Evolutionary conservation across 495 filamentous ascomycete species (phyloP).

Genomic region (Penicillium lividum): DNA sequence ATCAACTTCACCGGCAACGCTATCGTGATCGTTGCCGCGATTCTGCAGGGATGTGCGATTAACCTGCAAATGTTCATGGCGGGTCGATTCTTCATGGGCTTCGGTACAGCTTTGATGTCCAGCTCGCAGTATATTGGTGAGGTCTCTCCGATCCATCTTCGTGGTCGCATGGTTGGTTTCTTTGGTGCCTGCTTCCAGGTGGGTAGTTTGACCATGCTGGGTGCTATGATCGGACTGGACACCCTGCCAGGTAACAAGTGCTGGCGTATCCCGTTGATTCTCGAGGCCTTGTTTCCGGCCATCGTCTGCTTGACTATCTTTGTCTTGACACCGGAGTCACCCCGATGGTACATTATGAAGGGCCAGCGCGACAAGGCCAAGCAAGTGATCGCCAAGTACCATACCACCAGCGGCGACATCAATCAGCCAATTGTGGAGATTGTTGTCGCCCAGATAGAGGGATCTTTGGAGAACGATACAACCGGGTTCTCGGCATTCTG

Average conservation of each 20-base stretch:
- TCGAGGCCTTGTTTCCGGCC: constrained; percentile 40
- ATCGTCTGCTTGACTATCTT: constrained; percentile 43
- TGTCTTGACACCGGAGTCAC: constrained; percentile 41
- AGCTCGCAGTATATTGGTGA: constrained; percentile 48
- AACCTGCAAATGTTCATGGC: constrained; percentile 42
- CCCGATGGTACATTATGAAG: constrained; percentile 42
- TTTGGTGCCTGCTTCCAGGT: constrained; percentile 48
- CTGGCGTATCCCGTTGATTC: constrained; percentile 40
- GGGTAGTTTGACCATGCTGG: constrained; percentile 38
- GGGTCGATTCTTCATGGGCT: constrained; percentile 44
- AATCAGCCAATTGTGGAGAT: constrained; percentile 42
- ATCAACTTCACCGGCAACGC: constrained; percentile 43
- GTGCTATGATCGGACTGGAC: constrained; percentile 38
- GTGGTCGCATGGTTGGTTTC: constrained; percentile 46
- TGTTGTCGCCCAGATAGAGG: constrained; percentile 43
- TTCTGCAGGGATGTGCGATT: constrained; percentile 40
- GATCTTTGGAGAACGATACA: constrained; percentile 34
- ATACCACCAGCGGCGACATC: constrained; percentile 38
- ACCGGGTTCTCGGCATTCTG: constrained; percentile 31
- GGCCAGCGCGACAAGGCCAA: constrained; percentile 37
- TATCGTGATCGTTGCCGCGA: constrained; percentile 36
- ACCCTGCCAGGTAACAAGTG: constrained; percentile 28
- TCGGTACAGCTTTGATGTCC: constrained; percentile 41
- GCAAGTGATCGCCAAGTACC: constrained; percentile 38
- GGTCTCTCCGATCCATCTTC: constrained; percentile 43